phyloP scores from a whole-genome alignment of 106 monocot genomes.

The Amphibolis antarctica region DNA sequence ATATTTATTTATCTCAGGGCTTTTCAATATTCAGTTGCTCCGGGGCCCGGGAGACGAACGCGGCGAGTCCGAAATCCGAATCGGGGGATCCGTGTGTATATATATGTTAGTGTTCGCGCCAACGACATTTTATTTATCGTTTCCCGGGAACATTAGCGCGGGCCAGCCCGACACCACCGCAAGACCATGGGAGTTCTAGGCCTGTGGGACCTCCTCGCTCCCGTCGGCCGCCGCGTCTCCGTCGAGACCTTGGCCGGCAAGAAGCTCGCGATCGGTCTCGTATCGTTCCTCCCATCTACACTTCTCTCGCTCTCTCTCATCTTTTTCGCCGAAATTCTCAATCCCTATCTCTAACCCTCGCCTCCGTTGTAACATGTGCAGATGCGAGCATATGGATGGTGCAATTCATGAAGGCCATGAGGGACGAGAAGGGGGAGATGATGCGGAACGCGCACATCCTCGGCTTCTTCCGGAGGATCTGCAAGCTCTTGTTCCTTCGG shows the following conservation, averaged over 20 bases:
- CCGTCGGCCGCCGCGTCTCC: constrained; percentile 94
- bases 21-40: too few relatives aligned
- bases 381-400: constrained; percentile 99
- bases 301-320: too few relatives aligned
- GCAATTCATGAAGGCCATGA: constrained; percentile 98
- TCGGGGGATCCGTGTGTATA: too few relatives aligned
- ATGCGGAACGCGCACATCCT: constrained; percentile 78
- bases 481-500: constrained; percentile 95
- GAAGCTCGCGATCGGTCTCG: constrained; percentile 61
- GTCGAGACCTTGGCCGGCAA: constrained; percentile 99
- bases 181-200: constrained; percentile 80
- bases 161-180: neutral
- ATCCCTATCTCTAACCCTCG: neutral
- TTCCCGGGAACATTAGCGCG: too few relatives aligned
- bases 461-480: constrained; percentile 93
- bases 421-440: constrained; percentile 96
- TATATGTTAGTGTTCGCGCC: too few relatives aligned
- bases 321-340: too few relatives aligned
- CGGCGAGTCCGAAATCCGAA: too few relatives aligned
- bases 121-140: too few relatives aligned
- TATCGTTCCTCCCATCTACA: neutral
- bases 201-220: constrained; percentile 89
- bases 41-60: too few relatives aligned
- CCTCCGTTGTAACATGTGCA: constrained; percentile 3
- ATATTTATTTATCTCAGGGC: too few relatives aligned